Evolutionary conservation across 495 filamentous ascomycete genomes (phyloP).

Genomic region (Aspergillus bertholletiae): DNA sequence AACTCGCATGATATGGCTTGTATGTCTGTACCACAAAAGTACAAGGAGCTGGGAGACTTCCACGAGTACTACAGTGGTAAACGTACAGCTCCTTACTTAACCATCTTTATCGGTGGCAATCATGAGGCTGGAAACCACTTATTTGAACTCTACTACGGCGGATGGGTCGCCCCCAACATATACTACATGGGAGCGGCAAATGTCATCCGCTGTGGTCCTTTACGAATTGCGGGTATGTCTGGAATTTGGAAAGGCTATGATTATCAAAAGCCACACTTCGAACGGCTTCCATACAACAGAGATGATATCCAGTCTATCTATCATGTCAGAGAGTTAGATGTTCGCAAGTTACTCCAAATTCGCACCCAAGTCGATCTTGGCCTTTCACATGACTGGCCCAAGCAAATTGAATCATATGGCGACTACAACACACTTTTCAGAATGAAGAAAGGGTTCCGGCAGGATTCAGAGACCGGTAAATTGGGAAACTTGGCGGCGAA

Average conservation of each 20-base stretch:
- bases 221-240: conserved; percentile 86
- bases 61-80: conserved; percentile 85
- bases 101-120: conserved; percentile 90
- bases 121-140: conserved; percentile 88
- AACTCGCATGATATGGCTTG: conserved; percentile 82
- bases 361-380: conserved; percentile 82
- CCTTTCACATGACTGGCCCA: conserved; percentile 94
- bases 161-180: conserved; percentile 95
- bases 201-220: conserved; percentile 72
- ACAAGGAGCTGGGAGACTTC: conserved; percentile 81
- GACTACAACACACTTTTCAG: conserved; percentile 59
- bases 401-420: conserved; percentile 71
- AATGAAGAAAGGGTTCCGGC: conserved; percentile 66
- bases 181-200: conserved; percentile 94
- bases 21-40: conserved; percentile 84
- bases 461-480: conserved; percentile 67
- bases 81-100: conserved; percentile 76
- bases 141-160: conserved; percentile 90
- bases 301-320: conserved; percentile 76
- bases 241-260: conserved; percentile 91
- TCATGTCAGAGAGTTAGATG: conserved; percentile 86
- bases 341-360: conserved; percentile 82
- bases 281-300: conserved; percentile 78
- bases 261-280: conserved; percentile 75
- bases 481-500: conserved; percentile 76